These are phyloP conservation scores for Aspergillus campestris DNA, from an alignment of 495 filamentous ascomycete genomes.

Conservation along the genomic window DNA sequence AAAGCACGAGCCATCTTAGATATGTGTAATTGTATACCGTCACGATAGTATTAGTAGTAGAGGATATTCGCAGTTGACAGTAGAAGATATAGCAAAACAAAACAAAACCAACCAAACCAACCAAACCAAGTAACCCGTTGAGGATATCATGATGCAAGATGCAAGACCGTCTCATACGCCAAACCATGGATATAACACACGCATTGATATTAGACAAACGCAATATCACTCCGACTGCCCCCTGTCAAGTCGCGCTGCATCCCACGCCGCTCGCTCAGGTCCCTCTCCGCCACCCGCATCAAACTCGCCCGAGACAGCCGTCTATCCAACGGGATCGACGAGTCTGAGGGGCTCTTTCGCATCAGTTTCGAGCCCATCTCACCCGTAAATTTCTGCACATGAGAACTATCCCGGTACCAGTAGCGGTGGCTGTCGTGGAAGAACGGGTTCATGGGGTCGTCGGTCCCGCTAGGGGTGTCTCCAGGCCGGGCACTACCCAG, in stretches of 20 bases:
- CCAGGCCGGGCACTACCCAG: slow-evolving; percentile 15
- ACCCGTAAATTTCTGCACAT: slow-evolving; percentile 1
- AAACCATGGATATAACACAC: slow-evolving; percentile 3
- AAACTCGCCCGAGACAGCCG: slow-evolving; percentile 6
- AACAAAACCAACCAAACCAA: neutral
- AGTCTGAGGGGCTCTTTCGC: slow-evolving; percentile 11
- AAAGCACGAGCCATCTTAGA: too few relatives aligned
- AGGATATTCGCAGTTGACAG: too few relatives aligned
- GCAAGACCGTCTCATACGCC: neutral
- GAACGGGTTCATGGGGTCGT: neutral
- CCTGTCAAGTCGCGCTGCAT: slow-evolving; percentile 6
- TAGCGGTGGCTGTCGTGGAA: neutral
- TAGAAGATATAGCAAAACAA: neutral
- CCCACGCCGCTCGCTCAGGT: slow-evolving; percentile 1
- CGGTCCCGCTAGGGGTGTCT: neutral
- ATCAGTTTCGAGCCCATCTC: neutral
- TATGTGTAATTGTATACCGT: too few relatives aligned
- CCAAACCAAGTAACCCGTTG: neutral
- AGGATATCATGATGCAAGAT: slow-evolving; percentile 3
- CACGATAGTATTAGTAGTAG: too few relatives aligned
- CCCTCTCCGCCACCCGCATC: slow-evolving; percentile 3
- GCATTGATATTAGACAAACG: slow-evolving; percentile 6
- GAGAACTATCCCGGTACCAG: slow-evolving; percentile 8
- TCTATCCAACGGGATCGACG: slow-evolving; percentile 7
- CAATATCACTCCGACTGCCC: slow-evolving; percentile 8